Evolutionary conservation across 768 basidiomycete species (phyloP), one percentile per base, ranked within the genome.

Genomic region (Lentinus brumalis): DNA sequence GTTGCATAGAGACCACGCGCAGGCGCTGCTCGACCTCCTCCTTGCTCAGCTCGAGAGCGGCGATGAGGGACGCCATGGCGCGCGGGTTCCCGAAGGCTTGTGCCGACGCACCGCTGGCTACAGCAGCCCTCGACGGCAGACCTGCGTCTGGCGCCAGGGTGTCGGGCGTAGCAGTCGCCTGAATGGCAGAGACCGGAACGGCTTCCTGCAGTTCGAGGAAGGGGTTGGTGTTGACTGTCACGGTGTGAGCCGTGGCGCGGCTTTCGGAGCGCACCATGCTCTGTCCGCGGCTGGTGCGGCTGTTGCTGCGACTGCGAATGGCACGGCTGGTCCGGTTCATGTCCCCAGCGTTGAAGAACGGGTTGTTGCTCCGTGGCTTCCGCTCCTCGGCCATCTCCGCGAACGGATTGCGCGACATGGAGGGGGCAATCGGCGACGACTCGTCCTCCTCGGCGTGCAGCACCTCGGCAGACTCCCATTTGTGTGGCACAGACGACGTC

Each of bases 391-490:
- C 56, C 39, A 53, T 67, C 14, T 75, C 73, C 15, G 67, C 69
- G 60, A 75, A 77, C 18, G 79, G 76, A 50, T 77, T 70, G 21
- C 50, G 61, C 18, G 62, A 59, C 35, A 31, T 32, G 8, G 18
- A 40, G 32, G 74, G 60, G 60, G 77, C 73, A 15, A 70, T 70
- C 2, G 68, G 38, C 14, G 35, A 53, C 40, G 47, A 26, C 21
- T 26, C 21, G 21, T 26, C 46, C 32, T 70, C 74, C 35, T 81
- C 78, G 49, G 74, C 75, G 56, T 82, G 75, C 53, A 88, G 64
- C 18, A 89, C 84, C 67, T 88, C 85, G 3, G 87, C 87, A 8
- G 85, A 86, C 71, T 91, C 84, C 88, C 88, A 90, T 50, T 71
- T 79, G 74, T 91, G 88, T 10, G 63, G 38, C 15, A 78, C 74